Percentiles rank a stretch among this genome's conserved stretches.
Evolutionary conservation across 169 alveolate species (phyloP).

Genomic region (Plasmodium knowlesi): DNA sequence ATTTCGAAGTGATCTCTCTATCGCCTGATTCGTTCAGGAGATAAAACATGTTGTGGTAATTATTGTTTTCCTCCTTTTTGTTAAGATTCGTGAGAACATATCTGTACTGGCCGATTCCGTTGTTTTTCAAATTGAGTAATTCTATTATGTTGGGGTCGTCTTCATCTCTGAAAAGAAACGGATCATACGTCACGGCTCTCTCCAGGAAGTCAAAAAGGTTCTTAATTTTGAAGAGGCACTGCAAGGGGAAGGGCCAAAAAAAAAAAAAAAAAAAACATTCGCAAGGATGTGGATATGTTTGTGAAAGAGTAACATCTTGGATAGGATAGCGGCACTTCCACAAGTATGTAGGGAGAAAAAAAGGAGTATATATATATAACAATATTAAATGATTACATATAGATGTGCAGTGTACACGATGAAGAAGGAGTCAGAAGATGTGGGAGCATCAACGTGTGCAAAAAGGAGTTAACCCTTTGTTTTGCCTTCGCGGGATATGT

Average conservation of each 20-base stretch:
- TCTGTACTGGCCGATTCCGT: background rate
- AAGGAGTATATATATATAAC: too few relatives aligned
- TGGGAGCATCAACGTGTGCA: background rate
- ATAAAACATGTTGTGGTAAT: slow-evolving; percentile 37
- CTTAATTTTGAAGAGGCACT: slow-evolving; percentile 63
- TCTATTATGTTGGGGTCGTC: slow-evolving; percentile 6
- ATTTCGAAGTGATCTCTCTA: background rate
- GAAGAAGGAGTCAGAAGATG: background rate
- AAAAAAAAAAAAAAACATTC: background rate
- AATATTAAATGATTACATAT: background rate
- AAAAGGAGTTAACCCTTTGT: background rate
- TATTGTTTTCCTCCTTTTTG: slow-evolving; percentile 36
- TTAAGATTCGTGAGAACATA: slow-evolving; percentile 22
- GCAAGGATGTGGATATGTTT: background rate
- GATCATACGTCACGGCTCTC: slow-evolving; percentile 46
- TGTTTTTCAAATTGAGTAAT: background rate
- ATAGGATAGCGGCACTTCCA: background rate
- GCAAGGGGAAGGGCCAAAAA: background rate
- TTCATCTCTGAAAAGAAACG: slow-evolving; percentile 33
- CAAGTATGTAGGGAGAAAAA: background rate
- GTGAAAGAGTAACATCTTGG: background rate
- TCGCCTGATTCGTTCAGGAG: background rate
- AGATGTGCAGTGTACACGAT: background rate
- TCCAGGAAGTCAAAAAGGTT: slow-evolving; percentile 43
- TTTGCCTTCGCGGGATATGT: background rate